phyloP scores from a whole-genome alignment of 2,329 filamentous ascomycete genomes.

The Chaetothyriales sp. region DNA sequence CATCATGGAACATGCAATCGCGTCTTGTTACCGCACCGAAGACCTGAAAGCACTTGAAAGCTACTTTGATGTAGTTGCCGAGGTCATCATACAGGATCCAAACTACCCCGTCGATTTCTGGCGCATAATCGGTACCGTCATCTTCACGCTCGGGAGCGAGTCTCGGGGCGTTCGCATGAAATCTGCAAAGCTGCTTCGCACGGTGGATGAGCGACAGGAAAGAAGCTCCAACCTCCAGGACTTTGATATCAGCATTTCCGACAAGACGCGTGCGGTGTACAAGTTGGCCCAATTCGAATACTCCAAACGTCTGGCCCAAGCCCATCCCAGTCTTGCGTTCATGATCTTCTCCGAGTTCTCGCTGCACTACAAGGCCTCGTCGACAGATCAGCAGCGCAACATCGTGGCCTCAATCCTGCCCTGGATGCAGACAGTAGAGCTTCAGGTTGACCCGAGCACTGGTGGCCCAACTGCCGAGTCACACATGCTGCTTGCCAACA shows the following conservation, averaged over 20 bases:
- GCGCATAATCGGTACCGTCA: conserved; percentile 72
- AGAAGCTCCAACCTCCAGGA: conserved; percentile 87
- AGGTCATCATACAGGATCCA: conserved; percentile 70
- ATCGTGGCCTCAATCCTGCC: conserved; percentile 88
- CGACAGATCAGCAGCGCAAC: conserved; percentile 72
- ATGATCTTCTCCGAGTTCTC: conserved; percentile 94
- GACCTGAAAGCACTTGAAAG: conserved; percentile 74
- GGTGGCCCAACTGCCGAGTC: conserved; percentile 81
- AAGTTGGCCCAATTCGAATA: conserved; percentile 96
- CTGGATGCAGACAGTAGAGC: conserved; percentile 88
- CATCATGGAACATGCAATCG: conserved; percentile 75
- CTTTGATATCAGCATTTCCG: conserved; percentile 94
- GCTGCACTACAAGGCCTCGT: conserved; percentile 75
- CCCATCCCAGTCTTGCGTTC: conserved; percentile 79
- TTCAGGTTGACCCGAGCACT: conserved; percentile 70
- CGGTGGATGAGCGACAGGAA: conserved; percentile 66
- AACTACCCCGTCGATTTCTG: conserved; percentile 76
- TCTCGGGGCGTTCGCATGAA: conserved; percentile 79
- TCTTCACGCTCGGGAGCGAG: conserved; percentile 87
- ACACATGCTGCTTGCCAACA: conserved; percentile 85
- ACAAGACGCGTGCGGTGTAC: conserved; percentile 96
- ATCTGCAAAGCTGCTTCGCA: conserved; percentile 64
- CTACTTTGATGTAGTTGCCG: conserved; percentile 83
- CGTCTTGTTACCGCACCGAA: conserved; percentile 75
- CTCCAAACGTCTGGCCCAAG: conserved; percentile 73